Percentiles rank a stretch among this genome's conserved stretches.
These are phyloP conservation scores for Udeniomyces megalosporus DNA, from an alignment of 768 basidiomycete species.

Conservation along the genomic window DNA sequence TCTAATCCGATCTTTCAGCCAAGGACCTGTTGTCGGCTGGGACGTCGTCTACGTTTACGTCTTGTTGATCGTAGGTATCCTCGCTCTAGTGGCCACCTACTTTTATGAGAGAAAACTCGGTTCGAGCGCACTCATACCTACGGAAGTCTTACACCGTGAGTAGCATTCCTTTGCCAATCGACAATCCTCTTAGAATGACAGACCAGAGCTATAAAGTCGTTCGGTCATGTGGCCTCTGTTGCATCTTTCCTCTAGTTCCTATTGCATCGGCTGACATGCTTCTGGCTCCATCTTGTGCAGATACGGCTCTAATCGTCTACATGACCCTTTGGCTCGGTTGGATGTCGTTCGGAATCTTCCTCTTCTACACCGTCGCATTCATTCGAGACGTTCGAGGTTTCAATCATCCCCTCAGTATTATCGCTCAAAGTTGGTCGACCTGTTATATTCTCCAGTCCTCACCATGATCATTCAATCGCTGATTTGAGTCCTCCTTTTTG, in stretches of 20 bases:
- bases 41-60: background rate
- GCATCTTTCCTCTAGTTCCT: no score
- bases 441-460: no score
- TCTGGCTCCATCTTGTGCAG: no score
- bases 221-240: no score
- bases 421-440: no score
- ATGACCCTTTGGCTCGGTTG: background rate
- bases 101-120: background rate
- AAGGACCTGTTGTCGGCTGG: background rate
- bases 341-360: slow-evolving; percentile 2
- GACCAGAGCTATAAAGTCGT: no score
- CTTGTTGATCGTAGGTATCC: background rate
- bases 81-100: background rate
- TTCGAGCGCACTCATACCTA: background rate
- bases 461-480: no score
- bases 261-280: no score
- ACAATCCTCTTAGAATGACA: no score
- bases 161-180: no score
- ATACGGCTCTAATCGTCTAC: background rate
- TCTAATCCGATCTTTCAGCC: background rate
- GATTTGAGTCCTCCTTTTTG: no score
- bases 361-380: background rate
- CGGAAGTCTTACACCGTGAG: background rate
- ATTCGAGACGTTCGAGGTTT: background rate
- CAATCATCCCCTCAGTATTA: background rate